Base-by-base conservation (phyloP, 176 grass and related monocot species). In the Zea mays region DNA sequence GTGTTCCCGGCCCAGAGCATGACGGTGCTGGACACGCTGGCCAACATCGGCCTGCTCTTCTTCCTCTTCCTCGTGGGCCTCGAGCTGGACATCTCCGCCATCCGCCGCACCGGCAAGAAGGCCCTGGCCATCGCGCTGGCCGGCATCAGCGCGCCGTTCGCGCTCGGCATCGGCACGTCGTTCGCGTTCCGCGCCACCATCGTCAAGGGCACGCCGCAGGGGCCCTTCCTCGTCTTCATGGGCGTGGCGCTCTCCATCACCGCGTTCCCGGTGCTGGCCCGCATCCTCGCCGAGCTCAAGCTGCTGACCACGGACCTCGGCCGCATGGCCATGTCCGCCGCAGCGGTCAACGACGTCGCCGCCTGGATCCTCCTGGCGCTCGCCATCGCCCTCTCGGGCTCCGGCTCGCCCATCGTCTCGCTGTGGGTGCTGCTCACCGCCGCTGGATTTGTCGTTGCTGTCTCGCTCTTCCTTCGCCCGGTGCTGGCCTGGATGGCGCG, bases 31-130 rank as follows among this genome's bases (percentile, higher is more conserved):
- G 92, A 95, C 84, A 95, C 92, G 15, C 67, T 95, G 16, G 78
- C 92, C n/a, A 95, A 95, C 86, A 62, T 95, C 3, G 92, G 92
- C 11, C 84, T 95, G 62, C 84, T 95, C 36, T 91, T 95, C 83
- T 95, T 95, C 70, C 89, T 95, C 4, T 95, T 95, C 86, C 92
- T 95, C 37, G 86, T 95, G 21, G 92, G 92, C 42, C 92, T 95
- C 3, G 92, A 95, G 67, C 81, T 95, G 3, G 92, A 95, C 74
- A 62, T 95, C 44, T 73, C 89, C 8, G 37, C 84, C 81, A 86
- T 95, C 62, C 92, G 89, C 50, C 92, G 89, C 49, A 95, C 92
- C 0, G 89, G 92, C 34, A 91, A 86, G 57, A 91, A 79, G 39
- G 81, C 92, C 1, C 83, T 95, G 0, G 86, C 68, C 64, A 91